Base-by-base conservation (phyloP, 139 green algal species). In the Tetratostichococcus sp. region DNA sequence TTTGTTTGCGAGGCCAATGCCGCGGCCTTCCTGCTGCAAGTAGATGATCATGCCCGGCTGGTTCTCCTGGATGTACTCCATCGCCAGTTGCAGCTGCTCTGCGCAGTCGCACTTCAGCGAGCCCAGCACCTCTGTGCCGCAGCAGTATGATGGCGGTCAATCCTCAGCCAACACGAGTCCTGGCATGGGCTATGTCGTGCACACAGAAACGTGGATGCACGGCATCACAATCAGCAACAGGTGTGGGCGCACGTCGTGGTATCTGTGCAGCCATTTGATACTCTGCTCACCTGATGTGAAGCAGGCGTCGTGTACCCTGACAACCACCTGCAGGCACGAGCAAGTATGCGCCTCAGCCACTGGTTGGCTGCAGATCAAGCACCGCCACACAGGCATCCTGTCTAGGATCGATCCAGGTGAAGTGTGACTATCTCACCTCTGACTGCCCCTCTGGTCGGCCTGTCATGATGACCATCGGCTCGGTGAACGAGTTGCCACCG, bases 1-100 rank as follows among this genome's bases (percentile, higher is more conserved):
- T 71, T 98, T 98, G 83, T 98, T 98, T 32, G 94, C 93, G 33
- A 98, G 85, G 2, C 94, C 94, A 28, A 98, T 97, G 71, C 94
- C 94, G 4, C 94, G 80, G 0, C 94, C 94, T 79, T 98, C 94
- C 80, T 98, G 94, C 83, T 97, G 92, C 76, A 98, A 74, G 81
- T 98, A 98, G 65, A 97, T 95, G 19, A 98, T 88, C 43, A 97
- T 87, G 32, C 94, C 94, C 1, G 81, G 81, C 1, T 43, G 35
- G 50, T 85, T 71, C 21, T 88, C 82, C n/a, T 89, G 81, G 67
- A 97, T 97, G 74, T 86, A 92, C 1, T 93, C 72, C 77, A 97
- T 70, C 1, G 94, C 84, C 28, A 97, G 84, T 75, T 91, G 71
- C 73, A 98, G 78, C 89, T 98, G 94, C 79, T 97, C 90, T 11